Evolutionary conservation across 148 eudicot species (phyloP).

Genomic region (Persicaria maculosa): DNA sequence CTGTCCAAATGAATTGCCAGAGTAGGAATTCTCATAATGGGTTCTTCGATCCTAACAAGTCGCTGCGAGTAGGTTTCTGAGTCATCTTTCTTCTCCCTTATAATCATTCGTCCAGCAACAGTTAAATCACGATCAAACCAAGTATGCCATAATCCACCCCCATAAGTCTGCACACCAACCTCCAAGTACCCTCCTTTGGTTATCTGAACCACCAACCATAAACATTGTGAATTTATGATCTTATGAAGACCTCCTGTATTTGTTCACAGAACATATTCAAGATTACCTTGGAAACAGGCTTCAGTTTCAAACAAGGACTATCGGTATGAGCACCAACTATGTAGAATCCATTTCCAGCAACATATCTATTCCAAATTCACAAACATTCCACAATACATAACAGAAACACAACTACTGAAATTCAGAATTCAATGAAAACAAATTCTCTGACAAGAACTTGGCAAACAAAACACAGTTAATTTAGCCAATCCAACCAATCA

Average conservation of each 20-base stretch:
- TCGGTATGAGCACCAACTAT: slow-evolving; percentile 96
- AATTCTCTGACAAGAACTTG: background rate
- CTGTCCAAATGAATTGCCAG: slow-evolving; percentile 96
- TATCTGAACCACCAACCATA: slow-evolving; percentile 35
- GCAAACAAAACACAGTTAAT: background rate
- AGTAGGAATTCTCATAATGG: slow-evolving; percentile 95
- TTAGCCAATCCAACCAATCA: background rate
- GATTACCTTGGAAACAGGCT: slow-evolving; percentile 85
- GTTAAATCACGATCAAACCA: slow-evolving; percentile 97
- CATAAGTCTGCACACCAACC: slow-evolving; percentile 91
- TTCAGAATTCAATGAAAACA: background rate
- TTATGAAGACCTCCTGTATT: background rate
- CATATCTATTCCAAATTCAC: slow-evolving; percentile 42
- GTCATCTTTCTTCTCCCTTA: slow-evolving; percentile 59
- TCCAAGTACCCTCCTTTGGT: slow-evolving; percentile 83
- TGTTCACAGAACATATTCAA: background rate
- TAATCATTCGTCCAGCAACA: slow-evolving; percentile 81
- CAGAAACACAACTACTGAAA: background rate
- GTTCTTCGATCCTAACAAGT: slow-evolving; percentile 72
- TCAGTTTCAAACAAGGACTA: slow-evolving; percentile 91
- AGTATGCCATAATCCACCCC: slow-evolving; percentile 96
- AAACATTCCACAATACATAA: background rate
- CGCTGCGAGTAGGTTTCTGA: slow-evolving; percentile 53
- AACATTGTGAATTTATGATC: background rate
- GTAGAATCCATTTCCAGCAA: slow-evolving; percentile 85